Evolutionary conservation across 2,329 filamentous ascomycete species (phyloP).

Genomic region (Fusarium begoniae): DNA sequence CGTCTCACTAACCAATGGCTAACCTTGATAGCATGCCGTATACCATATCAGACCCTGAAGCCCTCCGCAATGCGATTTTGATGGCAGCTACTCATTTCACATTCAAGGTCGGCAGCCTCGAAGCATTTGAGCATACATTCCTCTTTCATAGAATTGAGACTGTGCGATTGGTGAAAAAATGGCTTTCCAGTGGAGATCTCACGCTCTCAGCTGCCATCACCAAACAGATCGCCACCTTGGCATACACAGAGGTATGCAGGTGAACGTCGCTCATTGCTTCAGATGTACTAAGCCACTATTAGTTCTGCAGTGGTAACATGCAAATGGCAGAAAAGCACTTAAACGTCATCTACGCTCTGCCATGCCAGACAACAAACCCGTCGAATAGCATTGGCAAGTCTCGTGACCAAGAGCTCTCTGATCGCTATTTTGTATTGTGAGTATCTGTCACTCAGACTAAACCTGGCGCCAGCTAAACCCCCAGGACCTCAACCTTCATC

Average conservation of each 20-base stretch:
- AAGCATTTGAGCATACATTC: constrained; percentile 9
- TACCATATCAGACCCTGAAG: background rate
- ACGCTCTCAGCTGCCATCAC: background rate
- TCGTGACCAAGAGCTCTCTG: background rate
- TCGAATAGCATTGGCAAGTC: background rate
- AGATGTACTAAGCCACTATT: rapidly evolving
- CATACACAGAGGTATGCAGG: constrained; percentile 11
- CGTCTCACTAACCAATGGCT: background rate
- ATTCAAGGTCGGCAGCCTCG: background rate
- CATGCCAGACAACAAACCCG: background rate
- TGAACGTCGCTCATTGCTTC: rapidly evolving
- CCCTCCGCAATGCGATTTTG: constrained; percentile 7
- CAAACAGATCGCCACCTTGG: constrained; percentile 2
- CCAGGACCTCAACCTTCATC: background rate
- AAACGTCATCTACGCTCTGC: background rate
- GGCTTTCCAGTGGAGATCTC: background rate
- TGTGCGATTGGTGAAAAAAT: constrained; percentile 5
- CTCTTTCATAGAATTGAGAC: constrained; percentile 10
- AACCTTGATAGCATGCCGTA: background rate
- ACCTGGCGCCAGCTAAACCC: rapidly evolving
- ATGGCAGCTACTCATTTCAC: constrained; percentile 18
- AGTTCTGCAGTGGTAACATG: constrained; percentile 9
- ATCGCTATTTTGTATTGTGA: constrained; percentile 13
- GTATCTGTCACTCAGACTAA: rapidly evolving
- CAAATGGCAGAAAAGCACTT: constrained; percentile 7